phyloP scores from a whole-genome alignment of 768 basidiomycete species.

The Agaricus blazei region DNA sequence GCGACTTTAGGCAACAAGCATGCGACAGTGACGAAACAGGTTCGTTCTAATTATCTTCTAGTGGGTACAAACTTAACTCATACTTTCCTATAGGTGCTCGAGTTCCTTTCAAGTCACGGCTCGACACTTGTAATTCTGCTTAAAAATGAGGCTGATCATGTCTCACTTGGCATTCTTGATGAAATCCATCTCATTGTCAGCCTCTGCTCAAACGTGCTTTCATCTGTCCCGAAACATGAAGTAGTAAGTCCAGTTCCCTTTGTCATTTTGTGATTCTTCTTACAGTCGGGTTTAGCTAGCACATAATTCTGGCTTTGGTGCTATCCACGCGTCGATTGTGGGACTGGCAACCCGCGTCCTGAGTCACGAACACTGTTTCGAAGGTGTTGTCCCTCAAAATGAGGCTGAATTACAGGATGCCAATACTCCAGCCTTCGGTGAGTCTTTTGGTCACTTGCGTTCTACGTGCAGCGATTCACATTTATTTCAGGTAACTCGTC shows the following conservation, averaged over 20 bases:
- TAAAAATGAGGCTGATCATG: conserved; percentile 62
- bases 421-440: conserved; percentile 51
- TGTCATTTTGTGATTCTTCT: neutral
- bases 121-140: conserved; percentile 82
- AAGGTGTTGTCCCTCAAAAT: conserved; percentile 54
- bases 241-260: conserved; percentile 47
- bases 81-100: conserved; percentile 49
- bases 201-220: conserved; percentile 62
- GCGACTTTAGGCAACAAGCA: conserved; percentile 73
- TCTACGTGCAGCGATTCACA: neutral
- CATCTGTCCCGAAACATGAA: conserved; percentile 71
- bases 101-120: conserved; percentile 78
- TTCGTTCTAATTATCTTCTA: conserved; percentile 19
- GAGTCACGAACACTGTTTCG: conserved; percentile 51
- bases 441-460: conserved; percentile 11
- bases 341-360: conserved; percentile 70
- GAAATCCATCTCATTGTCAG: conserved; percentile 78
- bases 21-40: conserved; percentile 65
- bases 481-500: conserved; percentile 40
- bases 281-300: conserved; percentile 32
- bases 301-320: conserved; percentile 78
- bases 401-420: conserved; percentile 61
- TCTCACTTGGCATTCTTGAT: conserved; percentile 63
- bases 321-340: conserved; percentile 76
- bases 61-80: neutral